A percentile compares a stretch with the other conserved stretches of the same genome.
These are phyloP conservation scores for Leccinum aurantiacum DNA, from an alignment of 768 basidiomycete species.

Conservation along the genomic window DNA sequence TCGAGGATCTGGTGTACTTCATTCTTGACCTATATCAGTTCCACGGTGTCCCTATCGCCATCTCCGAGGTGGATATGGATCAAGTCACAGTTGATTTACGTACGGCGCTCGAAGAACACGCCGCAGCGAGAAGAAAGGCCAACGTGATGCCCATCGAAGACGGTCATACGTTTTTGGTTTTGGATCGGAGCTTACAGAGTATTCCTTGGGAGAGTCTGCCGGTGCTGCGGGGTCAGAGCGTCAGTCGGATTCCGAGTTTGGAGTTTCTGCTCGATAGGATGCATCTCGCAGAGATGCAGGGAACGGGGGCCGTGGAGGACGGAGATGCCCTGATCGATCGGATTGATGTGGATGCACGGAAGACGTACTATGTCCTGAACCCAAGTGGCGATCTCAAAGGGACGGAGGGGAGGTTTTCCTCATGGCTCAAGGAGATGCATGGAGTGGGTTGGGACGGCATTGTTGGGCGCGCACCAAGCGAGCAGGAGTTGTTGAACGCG, in stretches of 20 bases:
- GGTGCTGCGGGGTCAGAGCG: constrained; percentile 74
- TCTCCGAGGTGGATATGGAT: constrained; percentile 89
- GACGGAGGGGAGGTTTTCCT: constrained; percentile 79
- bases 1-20: constrained; percentile 94
- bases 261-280: constrained; percentile 87
- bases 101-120: constrained; percentile 70
- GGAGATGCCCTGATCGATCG: constrained; percentile 39
- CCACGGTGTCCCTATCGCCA: constrained; percentile 84
- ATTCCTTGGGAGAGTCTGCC: constrained; percentile 98
- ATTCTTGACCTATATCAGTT: constrained; percentile 93
- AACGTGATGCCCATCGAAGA: constrained; percentile 38
- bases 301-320: constrained; percentile 13
- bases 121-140: constrained; percentile 37
- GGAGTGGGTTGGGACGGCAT: constrained; percentile 82
- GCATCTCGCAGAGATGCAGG: constrained; percentile 53
- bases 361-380: constrained; percentile 84
- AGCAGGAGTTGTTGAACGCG: constrained; percentile 78
- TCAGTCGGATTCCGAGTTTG: constrained; percentile 90
- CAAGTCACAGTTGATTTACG: constrained; percentile 89
- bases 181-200: constrained; percentile 86
- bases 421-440: constrained; percentile 76
- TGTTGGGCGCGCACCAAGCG: constrained; percentile 71
- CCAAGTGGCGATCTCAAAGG: constrained; percentile 86
- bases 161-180: constrained; percentile 80
- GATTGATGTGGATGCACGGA: constrained; percentile 60